Conservation (phyloP, 176 grass and related monocot genomes). For the Oryza meridionalis region DNA sequence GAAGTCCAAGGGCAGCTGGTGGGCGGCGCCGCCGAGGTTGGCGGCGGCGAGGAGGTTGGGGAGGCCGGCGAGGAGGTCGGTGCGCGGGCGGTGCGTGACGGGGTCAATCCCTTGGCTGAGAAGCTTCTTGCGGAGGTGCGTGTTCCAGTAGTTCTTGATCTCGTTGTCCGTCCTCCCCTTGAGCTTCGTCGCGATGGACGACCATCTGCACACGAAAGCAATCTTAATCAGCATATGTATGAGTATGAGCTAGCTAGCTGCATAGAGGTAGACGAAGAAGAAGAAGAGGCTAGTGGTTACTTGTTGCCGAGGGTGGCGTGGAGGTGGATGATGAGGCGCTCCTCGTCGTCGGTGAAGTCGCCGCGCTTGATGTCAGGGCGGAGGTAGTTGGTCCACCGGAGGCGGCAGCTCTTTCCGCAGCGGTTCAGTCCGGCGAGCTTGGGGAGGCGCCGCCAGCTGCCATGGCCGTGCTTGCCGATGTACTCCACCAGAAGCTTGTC, state of each 20-base stretch:
- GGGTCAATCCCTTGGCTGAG: conserved; percentile 82
- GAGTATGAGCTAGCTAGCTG: no score
- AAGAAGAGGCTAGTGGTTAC: conserved; percentile 23
- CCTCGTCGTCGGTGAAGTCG: conserved; percentile 75
- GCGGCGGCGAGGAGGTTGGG: conserved; percentile 49
- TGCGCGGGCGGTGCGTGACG: conserved; percentile 72
- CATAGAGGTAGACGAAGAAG: no score
- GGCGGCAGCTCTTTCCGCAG: conserved; percentile 97
- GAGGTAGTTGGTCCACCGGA: conserved; percentile 96
- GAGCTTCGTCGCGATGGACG: conserved; percentile 65
- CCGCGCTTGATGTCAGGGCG: conserved; percentile 91
- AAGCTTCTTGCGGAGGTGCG: conserved; percentile 86
- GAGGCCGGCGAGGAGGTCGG: conserved; percentile 68
- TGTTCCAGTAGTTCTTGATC: conserved; percentile 99
- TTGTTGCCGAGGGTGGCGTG: conserved; percentile 79
- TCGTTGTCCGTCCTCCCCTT: conserved; percentile 83
- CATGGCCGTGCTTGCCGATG: conserved; percentile 70
- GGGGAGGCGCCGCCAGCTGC: conserved; percentile 84
- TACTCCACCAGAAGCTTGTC: conserved; percentile 68
- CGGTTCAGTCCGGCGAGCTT: conserved; percentile 87
- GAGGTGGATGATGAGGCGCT: conserved; percentile 81
- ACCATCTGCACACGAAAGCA: conserved; percentile 54
- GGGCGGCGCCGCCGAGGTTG: conserved; percentile 3
- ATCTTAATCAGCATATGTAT: no score
- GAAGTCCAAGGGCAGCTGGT: conserved; percentile 38